Base-by-base conservation (phyloP, 768 basidiomycete genomes). In the Termitomyces sp. region DNA sequence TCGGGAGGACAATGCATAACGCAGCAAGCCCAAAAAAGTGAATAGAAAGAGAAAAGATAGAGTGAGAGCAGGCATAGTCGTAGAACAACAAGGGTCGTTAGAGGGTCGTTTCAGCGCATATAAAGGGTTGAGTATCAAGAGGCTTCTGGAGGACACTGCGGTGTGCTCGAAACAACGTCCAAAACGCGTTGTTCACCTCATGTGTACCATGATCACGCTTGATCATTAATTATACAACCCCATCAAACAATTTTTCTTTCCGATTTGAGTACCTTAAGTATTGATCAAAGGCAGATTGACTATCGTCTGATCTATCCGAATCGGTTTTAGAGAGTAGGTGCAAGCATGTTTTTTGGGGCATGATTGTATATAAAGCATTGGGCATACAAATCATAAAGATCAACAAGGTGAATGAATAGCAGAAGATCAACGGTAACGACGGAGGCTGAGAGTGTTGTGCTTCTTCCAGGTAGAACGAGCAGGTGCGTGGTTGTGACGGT, bases 401-500 rank as follows among this genome's bases (percentile, higher is more conserved):
- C 43, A 58, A 65, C 54, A 68, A 62, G 61, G 62, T 49, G 59
- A 61, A 62, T 49, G 59, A 61, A 57, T 62, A 65, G 61, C 62
- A 14, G 58, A 65, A 65, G 62, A 77, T 84, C 82, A 92, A 75
- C 90, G 87, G 83, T 92, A 92, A 62, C 90, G 87, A 69, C 88
- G 90, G 61, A 92, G 83, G 73, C 86, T 89, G 83, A 92, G 90
- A 16, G 95, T 97, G 85, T 98, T 99, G 94, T 98, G 92, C 73
- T 83, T 94, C 77, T 92, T 94, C 95, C 95, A 98, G 76, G 90
- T 93, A 10, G 93, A 89, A 62, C 87, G 85, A 65, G 87, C 85
- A 45, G 94, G 93, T 43, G 88, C 85, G 73, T 98, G 92, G 79
- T 98, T 97, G 91, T 93, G 78, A 63, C 88, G 86, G 70, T 90